A percentile compares a stretch with the other conserved stretches of the same genome.
These are phyloP conservation scores for Solanum megistacrolobum DNA, from an alignment of 257 asterid species.

Conservation along the genomic window DNA sequence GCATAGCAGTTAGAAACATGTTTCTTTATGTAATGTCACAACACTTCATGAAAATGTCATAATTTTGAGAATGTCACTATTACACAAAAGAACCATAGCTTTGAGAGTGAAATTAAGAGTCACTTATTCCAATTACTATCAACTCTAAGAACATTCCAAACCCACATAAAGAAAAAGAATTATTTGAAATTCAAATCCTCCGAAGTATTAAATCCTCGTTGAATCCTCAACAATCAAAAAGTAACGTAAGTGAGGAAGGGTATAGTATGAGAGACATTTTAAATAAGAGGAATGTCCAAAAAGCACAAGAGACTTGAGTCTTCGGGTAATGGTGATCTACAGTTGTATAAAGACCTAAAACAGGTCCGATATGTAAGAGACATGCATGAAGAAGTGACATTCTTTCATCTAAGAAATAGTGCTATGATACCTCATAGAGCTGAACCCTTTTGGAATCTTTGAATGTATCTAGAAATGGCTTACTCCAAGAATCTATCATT, in stretches of 20 bases:
- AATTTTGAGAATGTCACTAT: background rate
- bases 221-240: background rate
- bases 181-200: background rate
- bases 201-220: background rate
- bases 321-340: background rate
- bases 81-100: background rate
- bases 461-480: slow-evolving; percentile 55
- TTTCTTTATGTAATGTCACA: background rate
- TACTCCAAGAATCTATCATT: slow-evolving; percentile 80
- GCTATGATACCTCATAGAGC: slow-evolving; percentile 58
- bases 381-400: background rate
- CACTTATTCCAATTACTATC: background rate
- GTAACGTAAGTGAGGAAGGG: background rate
- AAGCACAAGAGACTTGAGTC: background rate
- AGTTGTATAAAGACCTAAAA: background rate
- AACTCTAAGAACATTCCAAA: background rate
- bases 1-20: background rate
- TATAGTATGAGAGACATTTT: background rate
- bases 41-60: background rate
- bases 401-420: background rate
- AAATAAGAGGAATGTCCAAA: background rate
- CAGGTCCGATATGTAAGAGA: background rate
- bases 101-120: background rate
- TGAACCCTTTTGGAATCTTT: slow-evolving; percentile 34
- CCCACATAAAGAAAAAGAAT: background rate